A percentile compares a stretch with the other conserved stretches of the same genome.
Evolutionary conservation across 1,284 basidiomycete species (phyloP).

Genomic region (Ceratobasidium sp.): DNA sequence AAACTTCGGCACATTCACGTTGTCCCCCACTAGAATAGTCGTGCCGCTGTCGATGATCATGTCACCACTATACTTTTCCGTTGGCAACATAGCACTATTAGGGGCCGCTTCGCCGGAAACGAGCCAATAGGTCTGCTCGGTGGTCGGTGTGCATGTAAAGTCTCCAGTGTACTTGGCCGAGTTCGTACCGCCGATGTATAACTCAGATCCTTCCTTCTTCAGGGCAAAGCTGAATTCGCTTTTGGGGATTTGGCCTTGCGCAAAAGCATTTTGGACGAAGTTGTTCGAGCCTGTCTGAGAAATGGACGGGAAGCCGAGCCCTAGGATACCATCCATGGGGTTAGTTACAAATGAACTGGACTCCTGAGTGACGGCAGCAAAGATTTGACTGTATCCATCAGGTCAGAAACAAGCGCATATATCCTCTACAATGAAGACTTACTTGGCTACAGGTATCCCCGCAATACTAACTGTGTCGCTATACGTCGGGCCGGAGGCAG

Average conservation of each 20-base stretch:
- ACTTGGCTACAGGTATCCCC: slow-evolving; percentile 53
- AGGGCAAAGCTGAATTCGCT: slow-evolving; percentile 53
- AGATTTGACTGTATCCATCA: background rate
- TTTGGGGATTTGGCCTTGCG: slow-evolving; percentile 12
- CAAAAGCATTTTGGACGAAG: slow-evolving; percentile 33
- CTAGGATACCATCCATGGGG: slow-evolving; percentile 52
- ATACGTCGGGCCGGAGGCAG: slow-evolving; percentile 56
- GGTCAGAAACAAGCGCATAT: background rate
- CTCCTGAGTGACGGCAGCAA: slow-evolving; percentile 32
- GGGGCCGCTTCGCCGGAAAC: slow-evolving; percentile 32
- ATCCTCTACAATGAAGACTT: background rate
- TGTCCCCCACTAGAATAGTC: slow-evolving; percentile 56
- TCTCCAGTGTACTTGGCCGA: slow-evolving; percentile 56
- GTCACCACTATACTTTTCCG: background rate
- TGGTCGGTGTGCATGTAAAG: slow-evolving; percentile 12
- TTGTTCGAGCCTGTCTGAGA: slow-evolving; percentile 54
- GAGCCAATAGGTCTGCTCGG: slow-evolving; percentile 20
- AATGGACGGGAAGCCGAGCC: slow-evolving; percentile 50
- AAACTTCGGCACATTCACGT: background rate
- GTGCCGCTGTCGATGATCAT: slow-evolving; percentile 58
- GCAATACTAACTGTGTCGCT: slow-evolving; percentile 63
- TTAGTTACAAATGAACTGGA: background rate
- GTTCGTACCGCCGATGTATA: slow-evolving; percentile 84
- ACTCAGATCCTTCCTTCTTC: slow-evolving; percentile 56
- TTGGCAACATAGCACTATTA: background rate